Evolutionary conservation across 163 green algal genomes (phyloP), one percentile per base, ranked within the genome.

Genomic region (Volvox carteri): DNA sequence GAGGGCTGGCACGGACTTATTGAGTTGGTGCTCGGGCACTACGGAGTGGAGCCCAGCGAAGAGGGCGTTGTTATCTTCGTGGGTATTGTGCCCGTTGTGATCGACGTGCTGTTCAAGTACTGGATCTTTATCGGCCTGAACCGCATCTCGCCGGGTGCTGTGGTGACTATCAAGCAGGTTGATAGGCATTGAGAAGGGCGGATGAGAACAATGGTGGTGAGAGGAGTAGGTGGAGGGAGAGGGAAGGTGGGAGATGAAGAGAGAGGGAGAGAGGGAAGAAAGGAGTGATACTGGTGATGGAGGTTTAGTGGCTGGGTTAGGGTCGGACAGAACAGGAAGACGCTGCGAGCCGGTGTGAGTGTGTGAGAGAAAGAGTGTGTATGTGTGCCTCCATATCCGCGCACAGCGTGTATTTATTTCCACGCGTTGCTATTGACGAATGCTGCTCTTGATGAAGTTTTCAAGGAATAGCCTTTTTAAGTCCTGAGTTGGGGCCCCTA

Each of bases 101-200:
- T 97, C n/a, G 96, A 99, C 89, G 94, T 97, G 4, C 85, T 97
- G 12, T 99, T 99, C 94, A 99, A 99, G 94, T 97, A 97, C 91
- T 97, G 95, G 85, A 97, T 98, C 76, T 99, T 98, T 92, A 94
- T 96, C 58, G 96, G 96, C 18, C 93, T 99, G n/a, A 99, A 98
- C 90, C 93, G 93, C 68, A 94, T 96, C 60, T 95, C 95, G 35
- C 97, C 97, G n/a, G 95, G 95, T 25, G 96, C 97, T 8, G 96
- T 97, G 18, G 97, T 98, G 16, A 98, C 95, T 1, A 94, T 98
- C 72, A 95, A 94, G 84, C 92, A 96, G 89, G 95, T 98, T 35
- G 94, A 97, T 84, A 84, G 93, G 37, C 94, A 96, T 92, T 96
- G 46, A 90, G n/a, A 11, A 5, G 25, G 39, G 28, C 0, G 42